Evolutionary conservation across 2,329 filamentous ascomycete species (phyloP), one percentile per base, ranked within the genome.

Genomic region (Aureobasidium sp.): DNA sequence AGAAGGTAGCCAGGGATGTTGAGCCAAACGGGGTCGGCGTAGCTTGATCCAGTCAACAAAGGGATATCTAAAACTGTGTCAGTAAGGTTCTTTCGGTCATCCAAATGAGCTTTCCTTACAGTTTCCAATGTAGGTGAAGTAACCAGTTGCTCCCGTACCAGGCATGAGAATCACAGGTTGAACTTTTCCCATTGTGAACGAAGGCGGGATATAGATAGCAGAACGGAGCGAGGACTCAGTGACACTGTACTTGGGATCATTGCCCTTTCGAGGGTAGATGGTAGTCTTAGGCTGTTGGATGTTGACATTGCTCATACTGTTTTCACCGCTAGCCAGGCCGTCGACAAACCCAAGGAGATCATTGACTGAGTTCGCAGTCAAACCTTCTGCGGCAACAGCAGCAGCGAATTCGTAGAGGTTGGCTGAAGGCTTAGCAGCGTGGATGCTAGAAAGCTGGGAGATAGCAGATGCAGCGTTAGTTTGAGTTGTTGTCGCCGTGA

Each of bases 11-110:
- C 71, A 0, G 82, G 81, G 15, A 85, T 75, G 66, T 85, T 85
- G 23, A 85, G 71, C 78, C 81, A 85, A 20, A 84, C 77, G 0
- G 80, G 76, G 65, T 84, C 80, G 17, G 74, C 79, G 60, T 76
- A 76, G 27, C 67, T 65, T 0, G 74, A 73, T 29, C 73, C 72
- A 2, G 71, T 68, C 32, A 34, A 10, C 9, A 34, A 71, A 53
- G 80, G 80, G 61, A 77, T 78, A 61, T 82, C 46, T 48, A 10
- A 29, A 10, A 9, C 6, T 29, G 8, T n/a, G 13, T 48, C 13
- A 48, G 46, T 48, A n/a, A 29, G 17, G 26, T 27, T 47, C 7
- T 47, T 27, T 15, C 17, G 29, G 13, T 3, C 2, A 5, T 17
- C 2, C 10, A 5, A 8, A 26, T 15, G 13, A 29, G 6, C 6